Conservation (phyloP, 1,139 yeast species). For the Saccharomyces hybrid region DNA sequence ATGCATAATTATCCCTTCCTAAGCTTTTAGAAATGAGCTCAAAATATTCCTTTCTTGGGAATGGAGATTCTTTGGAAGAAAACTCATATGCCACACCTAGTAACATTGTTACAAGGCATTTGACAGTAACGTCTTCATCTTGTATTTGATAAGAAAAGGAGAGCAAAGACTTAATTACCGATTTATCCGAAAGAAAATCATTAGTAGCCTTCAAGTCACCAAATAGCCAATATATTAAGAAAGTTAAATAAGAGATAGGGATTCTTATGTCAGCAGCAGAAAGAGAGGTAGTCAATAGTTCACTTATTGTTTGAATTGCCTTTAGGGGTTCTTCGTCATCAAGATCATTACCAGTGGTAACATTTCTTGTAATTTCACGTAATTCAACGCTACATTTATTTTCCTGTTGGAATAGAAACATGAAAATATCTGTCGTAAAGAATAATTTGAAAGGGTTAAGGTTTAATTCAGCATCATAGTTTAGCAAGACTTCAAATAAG, state of each 20-base stretch:
- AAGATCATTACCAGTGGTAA: conserved; percentile 58
- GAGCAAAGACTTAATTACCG: conserved; percentile 59
- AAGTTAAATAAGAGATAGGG: conserved; percentile 70
- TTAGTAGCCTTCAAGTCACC: conserved; percentile 72
- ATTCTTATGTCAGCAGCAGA: conserved; percentile 65
- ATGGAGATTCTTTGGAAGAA: conserved; percentile 62
- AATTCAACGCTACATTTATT: conserved; percentile 30
- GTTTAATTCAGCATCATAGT: conserved; percentile 67
- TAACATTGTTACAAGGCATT: conserved; percentile 67
- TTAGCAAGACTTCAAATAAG: conserved; percentile 61
- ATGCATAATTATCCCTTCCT: conserved; percentile 73
- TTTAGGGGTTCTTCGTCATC: conserved; percentile 68
- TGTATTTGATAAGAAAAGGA: conserved; percentile 59
- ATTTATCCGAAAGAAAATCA: conserved; percentile 63
- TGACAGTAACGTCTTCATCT: conserved; percentile 53
- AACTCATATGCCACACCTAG: conserved; percentile 81
- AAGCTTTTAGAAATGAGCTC: conserved; percentile 51
- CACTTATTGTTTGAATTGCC: conserved; percentile 75
- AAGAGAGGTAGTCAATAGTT: conserved; percentile 61
- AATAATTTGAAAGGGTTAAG: conserved; percentile 82
- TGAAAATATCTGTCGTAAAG: conserved; percentile 69
- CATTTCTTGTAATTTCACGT: conserved; percentile 41
- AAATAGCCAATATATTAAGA: conserved; percentile 68
- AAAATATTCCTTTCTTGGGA: conserved; percentile 58
- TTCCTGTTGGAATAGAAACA: conserved; percentile 52